These are phyloP conservation scores for Kernera saxatilis DNA, from an alignment of 345 rosid genomes.

Conservation along the genomic window DNA sequence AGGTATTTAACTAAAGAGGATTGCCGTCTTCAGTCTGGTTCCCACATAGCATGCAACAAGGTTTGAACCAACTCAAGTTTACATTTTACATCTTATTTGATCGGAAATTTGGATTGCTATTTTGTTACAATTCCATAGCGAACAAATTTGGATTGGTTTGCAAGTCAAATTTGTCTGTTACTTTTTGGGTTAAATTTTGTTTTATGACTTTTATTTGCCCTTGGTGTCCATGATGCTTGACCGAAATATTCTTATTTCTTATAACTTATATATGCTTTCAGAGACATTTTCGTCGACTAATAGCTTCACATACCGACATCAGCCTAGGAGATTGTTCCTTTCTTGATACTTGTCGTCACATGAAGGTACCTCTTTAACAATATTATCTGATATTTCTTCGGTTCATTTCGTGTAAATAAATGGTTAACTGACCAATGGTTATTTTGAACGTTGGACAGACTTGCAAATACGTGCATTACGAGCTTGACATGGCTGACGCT, in stretches of 20 bases:
- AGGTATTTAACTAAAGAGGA: slow-evolving; percentile 92
- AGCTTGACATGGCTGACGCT: slow-evolving; percentile 85
- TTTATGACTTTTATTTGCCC: neutral
- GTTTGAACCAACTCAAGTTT: slow-evolving; percentile 30
- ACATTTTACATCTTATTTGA: neutral
- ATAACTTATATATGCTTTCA: slow-evolving; percentile 27
- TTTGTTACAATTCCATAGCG: neutral
- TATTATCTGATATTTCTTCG: neutral
- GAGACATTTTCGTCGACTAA: slow-evolving; percentile 93
- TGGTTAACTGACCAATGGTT: neutral
- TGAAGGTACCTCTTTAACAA: slow-evolving; percentile 57
- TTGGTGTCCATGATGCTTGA: slow-evolving; percentile 1
- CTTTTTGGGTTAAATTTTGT: neutral
- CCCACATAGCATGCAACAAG: slow-evolving; percentile 88
- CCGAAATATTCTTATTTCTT: neutral
- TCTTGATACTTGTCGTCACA: slow-evolving; percentile 99
- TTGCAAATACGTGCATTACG: slow-evolving; percentile 97
- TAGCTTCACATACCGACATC: slow-evolving; percentile 92
- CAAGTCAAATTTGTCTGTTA: neutral
- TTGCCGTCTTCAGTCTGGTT: slow-evolving; percentile 78
- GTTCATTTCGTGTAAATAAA: neutral
- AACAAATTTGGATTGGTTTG: neutral
- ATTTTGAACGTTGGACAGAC: slow-evolving; percentile 45
- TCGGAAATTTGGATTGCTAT: neutral
- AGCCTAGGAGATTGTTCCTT: slow-evolving; percentile 97